phyloP scores from a whole-genome alignment of 306 rosid genomes.

The Datisca glomerata region DNA sequence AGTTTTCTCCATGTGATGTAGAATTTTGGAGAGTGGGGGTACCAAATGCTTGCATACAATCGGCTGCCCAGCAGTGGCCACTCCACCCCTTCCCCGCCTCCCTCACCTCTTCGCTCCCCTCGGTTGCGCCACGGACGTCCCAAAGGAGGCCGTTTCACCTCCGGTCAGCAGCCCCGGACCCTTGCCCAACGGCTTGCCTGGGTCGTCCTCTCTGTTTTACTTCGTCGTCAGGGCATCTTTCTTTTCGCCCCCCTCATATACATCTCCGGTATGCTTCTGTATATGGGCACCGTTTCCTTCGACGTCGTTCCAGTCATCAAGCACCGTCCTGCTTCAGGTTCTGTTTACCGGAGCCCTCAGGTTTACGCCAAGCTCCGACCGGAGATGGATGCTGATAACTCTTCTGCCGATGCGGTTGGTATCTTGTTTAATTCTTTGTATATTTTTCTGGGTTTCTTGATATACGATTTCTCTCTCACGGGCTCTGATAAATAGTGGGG shows the following conservation, averaged over 20 bases:
- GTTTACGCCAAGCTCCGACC: constrained; percentile 47
- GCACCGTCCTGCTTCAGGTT: constrained; percentile 66
- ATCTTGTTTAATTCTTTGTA: background rate
- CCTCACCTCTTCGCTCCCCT: constrained; percentile 80
- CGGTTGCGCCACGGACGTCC: constrained; percentile 57
- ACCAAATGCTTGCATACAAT: constrained; percentile 62
- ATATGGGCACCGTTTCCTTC: constrained; percentile 70
- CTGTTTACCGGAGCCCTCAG: constrained; percentile 72
- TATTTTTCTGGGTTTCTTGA: no score
- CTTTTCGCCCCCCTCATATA: constrained; percentile 94
- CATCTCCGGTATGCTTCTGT: constrained; percentile 80
- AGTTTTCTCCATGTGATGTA: constrained; percentile 17
- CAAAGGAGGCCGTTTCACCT: constrained; percentile 39
- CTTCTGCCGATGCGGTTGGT: constrained; percentile 73
- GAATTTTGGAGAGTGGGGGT: constrained; percentile 1
- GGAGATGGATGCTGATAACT: constrained; percentile 65
- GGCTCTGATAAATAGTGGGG: no score
- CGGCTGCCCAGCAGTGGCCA: constrained; percentile 96
- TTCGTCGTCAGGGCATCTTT: constrained; percentile 82
- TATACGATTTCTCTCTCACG: no score
- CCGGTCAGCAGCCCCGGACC: constrained; percentile 32
- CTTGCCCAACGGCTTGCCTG: constrained; percentile 50
- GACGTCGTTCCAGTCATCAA: constrained; percentile 58
- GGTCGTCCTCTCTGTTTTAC: constrained; percentile 59
- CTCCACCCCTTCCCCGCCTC: constrained; percentile 82